A percentile compares a stretch with the other conserved stretches of the same genome.
These are phyloP conservation scores for Austroboletus eburneus DNA, from an alignment of 768 basidiomycete genomes.

Conservation along the genomic window DNA sequence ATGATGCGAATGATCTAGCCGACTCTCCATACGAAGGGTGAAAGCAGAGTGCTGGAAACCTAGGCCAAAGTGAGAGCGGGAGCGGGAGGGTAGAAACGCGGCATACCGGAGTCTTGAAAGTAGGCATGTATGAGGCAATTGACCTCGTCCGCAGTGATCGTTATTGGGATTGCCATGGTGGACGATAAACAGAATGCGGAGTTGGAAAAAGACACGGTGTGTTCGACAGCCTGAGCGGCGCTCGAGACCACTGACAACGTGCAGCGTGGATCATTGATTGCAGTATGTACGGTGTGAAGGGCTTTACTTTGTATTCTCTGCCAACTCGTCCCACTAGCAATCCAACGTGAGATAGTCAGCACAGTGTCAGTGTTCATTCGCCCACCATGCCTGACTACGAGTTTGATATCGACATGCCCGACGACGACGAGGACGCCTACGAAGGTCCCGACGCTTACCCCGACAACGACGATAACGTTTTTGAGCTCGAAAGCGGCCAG, in stretches of 20 bases:
- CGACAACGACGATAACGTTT: slow-evolving; percentile 32
- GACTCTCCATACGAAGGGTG: slow-evolving; percentile 69
- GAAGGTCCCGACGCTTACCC: slow-evolving; percentile 34
- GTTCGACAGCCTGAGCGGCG: too few species aligned
- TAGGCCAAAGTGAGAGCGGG: slow-evolving; percentile 26
- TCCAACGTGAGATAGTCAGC: slow-evolving; percentile 3
- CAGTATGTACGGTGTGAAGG: too few species aligned
- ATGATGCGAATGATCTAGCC: slow-evolving; percentile 64
- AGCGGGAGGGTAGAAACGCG: not conserved
- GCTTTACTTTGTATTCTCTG: too few species aligned
- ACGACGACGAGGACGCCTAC: slow-evolving; percentile 33
- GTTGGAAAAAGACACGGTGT: slow-evolving; percentile 30
- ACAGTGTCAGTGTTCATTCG: not conserved
- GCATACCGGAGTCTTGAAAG: slow-evolving; percentile 72
- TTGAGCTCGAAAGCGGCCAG: slow-evolving; percentile 32
- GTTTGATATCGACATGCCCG: slow-evolving; percentile 16
- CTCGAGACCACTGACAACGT: too few species aligned
- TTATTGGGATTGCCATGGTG: slow-evolving; percentile 43
- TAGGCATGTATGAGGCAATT: slow-evolving; percentile 85
- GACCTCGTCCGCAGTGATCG: slow-evolving; percentile 76
- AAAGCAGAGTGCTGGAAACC: slow-evolving; percentile 83
- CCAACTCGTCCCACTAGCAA: too few species aligned
- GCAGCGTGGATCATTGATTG: too few species aligned
- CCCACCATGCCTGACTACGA: slow-evolving; percentile 20
- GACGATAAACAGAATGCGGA: slow-evolving; percentile 17